These are phyloP conservation scores for Rheum nobile DNA, from an alignment of 148 eudicot species.

Conservation along the genomic window DNA sequence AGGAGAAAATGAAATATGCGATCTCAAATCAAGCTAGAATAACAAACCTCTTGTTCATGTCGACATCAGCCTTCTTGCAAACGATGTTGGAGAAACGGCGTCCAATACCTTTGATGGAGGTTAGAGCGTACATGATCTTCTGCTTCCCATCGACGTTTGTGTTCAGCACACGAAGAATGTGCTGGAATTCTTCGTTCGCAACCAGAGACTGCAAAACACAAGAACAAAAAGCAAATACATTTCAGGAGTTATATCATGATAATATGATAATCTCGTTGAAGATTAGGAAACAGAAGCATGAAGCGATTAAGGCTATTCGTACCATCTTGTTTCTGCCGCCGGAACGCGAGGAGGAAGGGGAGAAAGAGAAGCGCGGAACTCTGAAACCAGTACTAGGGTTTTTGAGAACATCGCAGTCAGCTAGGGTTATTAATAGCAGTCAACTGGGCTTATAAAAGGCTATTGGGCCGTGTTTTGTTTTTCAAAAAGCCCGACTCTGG, in stretches of 20 bases:
- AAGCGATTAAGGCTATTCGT: neutral
- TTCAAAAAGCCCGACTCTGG: neutral
- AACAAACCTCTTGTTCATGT: slow-evolving; percentile 77
- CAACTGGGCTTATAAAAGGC: neutral
- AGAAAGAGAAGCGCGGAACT: neutral
- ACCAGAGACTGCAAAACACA: slow-evolving; percentile 24
- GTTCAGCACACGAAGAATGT: slow-evolving; percentile 75
- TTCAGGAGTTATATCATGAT: neutral
- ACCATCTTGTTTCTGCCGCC: neutral
- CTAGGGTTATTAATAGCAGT: neutral
- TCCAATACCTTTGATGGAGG: slow-evolving; percentile 86
- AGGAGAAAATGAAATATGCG: neutral
- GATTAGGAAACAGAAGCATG: neutral
- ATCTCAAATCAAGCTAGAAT: neutral
- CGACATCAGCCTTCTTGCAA: slow-evolving; percentile 80
- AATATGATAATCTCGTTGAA: too few relatives aligned
- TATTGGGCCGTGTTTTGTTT: neutral
- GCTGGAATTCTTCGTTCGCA: slow-evolving; percentile 71
- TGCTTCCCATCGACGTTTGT: slow-evolving; percentile 84
- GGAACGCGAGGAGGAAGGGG: neutral
- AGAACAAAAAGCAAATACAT: neutral
- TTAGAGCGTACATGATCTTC: slow-evolving; percentile 83
- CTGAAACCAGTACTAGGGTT: neutral
- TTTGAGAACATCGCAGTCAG: neutral
- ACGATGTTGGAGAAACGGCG: slow-evolving; percentile 82